Evolutionary conservation across 2,329 filamentous ascomycete genomes (phyloP), one percentile per base, ranked within the genome.

Genomic region (Alternaria rosae): DNA sequence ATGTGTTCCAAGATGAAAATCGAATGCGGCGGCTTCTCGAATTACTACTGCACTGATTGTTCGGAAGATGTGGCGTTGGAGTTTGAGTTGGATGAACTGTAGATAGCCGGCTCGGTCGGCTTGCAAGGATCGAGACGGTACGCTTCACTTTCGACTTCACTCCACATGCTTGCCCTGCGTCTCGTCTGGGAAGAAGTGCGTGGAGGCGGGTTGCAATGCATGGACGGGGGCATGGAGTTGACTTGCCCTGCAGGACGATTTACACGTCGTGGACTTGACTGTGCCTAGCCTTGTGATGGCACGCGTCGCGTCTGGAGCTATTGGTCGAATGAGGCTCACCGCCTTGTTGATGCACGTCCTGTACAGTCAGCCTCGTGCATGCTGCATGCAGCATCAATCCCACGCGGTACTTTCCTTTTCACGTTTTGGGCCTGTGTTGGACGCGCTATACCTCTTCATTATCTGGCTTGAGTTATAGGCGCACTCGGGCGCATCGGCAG

Each of bases 1-100:
- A 83, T 82, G 80, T 82, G 80, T 71, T 80, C 80, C 64, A 80
- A 80, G 67, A 80, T 79, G 69, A 72, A 71, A 17, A 77, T 78
- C 23, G 73, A 68, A 41, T 82, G 81, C 66, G 78, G 76, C 54
- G 81, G 81, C 52, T 81, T 82, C 65, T 79, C 77, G 35, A 81
- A 80, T 57, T 82, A 80, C 68, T 82, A 82, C 69, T 82, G 81
- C 74, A 68, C 61, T 25, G 80, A 82, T 9, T 82, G 81, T 71
- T 80, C 77, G 13, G 81, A 82, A 64, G 81, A 82, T 48, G 76
- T 81, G 6, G 71, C 75, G 9, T 68, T 82, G 10, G 81, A 82
- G 68, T 81, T 75, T 57, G 75, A 82, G 66, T 65, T 82, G 6
- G 80, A 82, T 54, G 81, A 82, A 69, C 68, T 74, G 61, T 79